phyloP scores from a whole-genome alignment of 2,329 filamentous ascomycete genomes.

The Fusarium nurragi region DNA sequence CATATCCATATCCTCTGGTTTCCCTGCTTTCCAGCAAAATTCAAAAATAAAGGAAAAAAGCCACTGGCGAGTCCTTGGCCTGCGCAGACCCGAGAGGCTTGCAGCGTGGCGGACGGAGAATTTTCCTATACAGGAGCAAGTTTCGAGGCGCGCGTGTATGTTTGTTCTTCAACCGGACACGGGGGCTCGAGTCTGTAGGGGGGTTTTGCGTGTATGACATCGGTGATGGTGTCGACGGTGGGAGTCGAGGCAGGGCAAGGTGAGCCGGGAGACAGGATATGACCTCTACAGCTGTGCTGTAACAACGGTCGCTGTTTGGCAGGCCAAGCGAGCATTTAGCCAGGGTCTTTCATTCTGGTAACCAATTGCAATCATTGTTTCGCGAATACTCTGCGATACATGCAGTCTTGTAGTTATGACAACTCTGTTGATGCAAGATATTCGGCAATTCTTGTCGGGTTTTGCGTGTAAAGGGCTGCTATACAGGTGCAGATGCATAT shows the following conservation, averaged over 20 bases:
- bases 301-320: constrained; percentile 37
- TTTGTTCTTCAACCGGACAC: constrained; percentile 2
- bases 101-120: constrained; percentile 19
- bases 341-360: constrained; percentile 29
- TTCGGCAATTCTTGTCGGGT: constrained; percentile 19
- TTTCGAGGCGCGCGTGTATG: constrained; percentile 5
- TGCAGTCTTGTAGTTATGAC: background rate
- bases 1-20: background rate
- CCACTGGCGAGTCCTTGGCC: background rate
- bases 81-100: constrained; percentile 19
- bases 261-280: constrained; percentile 5
- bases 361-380: constrained; percentile 35
- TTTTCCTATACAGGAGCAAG: constrained; percentile 1
- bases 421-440: background rate
- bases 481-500: background rate
- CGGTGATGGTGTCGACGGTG: background rate
- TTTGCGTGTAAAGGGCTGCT: background rate
- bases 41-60: background rate
- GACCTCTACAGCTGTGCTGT: constrained; percentile 15
- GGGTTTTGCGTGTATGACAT: constrained; percentile 6
- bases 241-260: constrained; percentile 1
- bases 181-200: background rate
- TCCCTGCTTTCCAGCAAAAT: background rate
- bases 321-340: constrained; percentile 38
- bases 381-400: constrained; percentile 10